A percentile compares a stretch with the other conserved stretches of the same genome.
phyloP scores from a whole-genome alignment of 139 green algal genomes.

The Volvox reticuliferus region DNA sequence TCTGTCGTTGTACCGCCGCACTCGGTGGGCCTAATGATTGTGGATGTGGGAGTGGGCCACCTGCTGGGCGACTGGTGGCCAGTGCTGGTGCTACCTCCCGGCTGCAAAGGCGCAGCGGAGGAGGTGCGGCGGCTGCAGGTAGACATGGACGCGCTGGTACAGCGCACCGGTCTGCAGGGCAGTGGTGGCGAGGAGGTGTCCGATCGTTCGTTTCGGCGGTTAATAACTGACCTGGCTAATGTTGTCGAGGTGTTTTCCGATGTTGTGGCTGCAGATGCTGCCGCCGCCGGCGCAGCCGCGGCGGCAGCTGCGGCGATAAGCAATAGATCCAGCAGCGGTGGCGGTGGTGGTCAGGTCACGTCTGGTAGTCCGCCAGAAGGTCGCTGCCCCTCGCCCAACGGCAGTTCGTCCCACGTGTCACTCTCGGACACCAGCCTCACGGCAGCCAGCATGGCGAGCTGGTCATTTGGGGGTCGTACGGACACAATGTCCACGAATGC shows the following conservation, averaged over 20 bases:
- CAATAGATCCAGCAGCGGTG: neutral
- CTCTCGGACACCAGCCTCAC: neutral
- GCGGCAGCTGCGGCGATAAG: neutral
- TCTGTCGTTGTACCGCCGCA: neutral
- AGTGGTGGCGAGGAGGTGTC: neutral
- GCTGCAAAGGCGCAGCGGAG: neutral
- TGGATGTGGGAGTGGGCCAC: constrained; percentile 41
- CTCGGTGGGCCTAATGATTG: constrained; percentile 27
- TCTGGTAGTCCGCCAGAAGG: neutral
- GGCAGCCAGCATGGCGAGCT: neutral
- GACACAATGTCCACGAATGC: constrained; percentile 3
- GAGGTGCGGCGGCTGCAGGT: constrained; percentile 8
- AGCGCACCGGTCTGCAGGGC: neutral
- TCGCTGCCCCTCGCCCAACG: neutral
- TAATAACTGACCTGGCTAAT: neutral
- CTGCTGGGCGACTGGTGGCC: constrained; percentile 38
- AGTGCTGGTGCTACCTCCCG: constrained; percentile 32
- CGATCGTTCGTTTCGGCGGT: neutral
- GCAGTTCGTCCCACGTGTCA: neutral
- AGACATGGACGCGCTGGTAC: neutral
- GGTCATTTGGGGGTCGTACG: neutral
- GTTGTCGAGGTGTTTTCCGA: constrained; percentile 1
- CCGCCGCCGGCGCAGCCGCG: neutral
- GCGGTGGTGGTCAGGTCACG: neutral
- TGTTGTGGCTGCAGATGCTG: neutral